These are phyloP conservation scores for Pholiota conissans DNA, from an alignment of 768 basidiomycete species.

Conservation along the genomic window DNA sequence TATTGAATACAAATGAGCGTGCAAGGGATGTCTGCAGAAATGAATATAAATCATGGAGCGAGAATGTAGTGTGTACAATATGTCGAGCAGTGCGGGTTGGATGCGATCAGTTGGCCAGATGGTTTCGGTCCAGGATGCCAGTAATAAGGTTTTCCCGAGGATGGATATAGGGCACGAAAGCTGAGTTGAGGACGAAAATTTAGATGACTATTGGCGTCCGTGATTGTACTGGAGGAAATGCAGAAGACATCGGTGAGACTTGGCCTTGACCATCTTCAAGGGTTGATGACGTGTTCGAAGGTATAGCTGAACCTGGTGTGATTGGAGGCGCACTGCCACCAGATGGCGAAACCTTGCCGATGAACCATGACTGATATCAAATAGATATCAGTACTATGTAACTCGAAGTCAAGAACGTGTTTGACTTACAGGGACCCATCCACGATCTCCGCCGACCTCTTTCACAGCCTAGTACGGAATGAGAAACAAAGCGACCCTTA, in stretches of 20 bases:
- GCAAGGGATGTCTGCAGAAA: conserved; percentile 14
- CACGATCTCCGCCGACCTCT: conserved; percentile 89
- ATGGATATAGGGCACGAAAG: neutral
- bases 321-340: conserved; percentile 39
- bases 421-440: conserved; percentile 86
- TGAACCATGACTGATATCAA: conserved; percentile 79
- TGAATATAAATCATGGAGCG: conserved; percentile 16
- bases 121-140: neutral
- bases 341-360: conserved; percentile 75
- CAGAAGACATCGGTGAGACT: conserved; percentile 81
- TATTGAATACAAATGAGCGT: conserved; percentile 20
- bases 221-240: conserved; percentile 60
- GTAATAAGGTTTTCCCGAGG: neutral
- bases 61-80: conserved; percentile 13
- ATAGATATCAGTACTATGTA: conserved; percentile 11
- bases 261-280: conserved; percentile 49
- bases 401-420: neutral
- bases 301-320: conserved; percentile 43
- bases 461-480: conserved; percentile 73
- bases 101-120: neutral
- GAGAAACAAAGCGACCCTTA: no score
- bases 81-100: conserved; percentile 2
- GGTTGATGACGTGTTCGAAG: conserved; percentile 25
- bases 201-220: conserved; percentile 28
- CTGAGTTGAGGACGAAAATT: neutral